phyloP scores from a whole-genome alignment of 176 grass and related monocot genomes.

The Triticum timopheevii region DNA sequence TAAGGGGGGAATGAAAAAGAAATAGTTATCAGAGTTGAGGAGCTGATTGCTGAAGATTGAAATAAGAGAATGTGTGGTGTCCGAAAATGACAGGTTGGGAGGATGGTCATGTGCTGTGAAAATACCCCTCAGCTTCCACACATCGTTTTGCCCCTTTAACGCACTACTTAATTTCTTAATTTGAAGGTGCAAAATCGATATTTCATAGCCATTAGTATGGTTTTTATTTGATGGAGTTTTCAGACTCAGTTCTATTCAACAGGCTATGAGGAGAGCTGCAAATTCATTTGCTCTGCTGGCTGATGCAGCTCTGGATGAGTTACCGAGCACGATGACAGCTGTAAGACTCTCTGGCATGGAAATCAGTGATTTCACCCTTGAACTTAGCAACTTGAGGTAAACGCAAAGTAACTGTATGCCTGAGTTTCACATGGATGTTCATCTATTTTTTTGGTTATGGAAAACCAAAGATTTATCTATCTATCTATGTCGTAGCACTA shows the following conservation, averaged over 20 bases:
- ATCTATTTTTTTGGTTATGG: neutral
- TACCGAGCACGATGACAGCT: conserved; percentile 70
- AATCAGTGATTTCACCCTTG: conserved; percentile 86
- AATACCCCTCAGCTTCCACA: neutral
- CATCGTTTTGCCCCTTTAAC: neutral
- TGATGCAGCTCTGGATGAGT: conserved; percentile 65
- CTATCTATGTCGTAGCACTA: neutral
- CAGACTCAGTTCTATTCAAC: conserved; percentile 19
- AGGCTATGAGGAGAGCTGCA: conserved; percentile 80
- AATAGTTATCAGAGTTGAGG: neutral
- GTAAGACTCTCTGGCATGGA: conserved; percentile 77
- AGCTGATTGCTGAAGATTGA: neutral
- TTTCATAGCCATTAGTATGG: neutral
- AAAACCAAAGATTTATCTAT: neutral
- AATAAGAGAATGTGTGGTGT: neutral
- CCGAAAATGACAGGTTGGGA: neutral
- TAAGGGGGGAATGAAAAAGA: neutral
- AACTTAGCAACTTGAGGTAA: conserved; percentile 84
- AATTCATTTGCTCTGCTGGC: conserved; percentile 66
- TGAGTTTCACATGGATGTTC: neutral
- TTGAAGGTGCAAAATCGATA: neutral
- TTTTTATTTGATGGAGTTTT: neutral
- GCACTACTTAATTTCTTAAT: neutral
- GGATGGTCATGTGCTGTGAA: neutral
- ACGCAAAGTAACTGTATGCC: neutral